Conservation (phyloP, 768 basidiomycete species). For the Pholiota conissans region DNA sequence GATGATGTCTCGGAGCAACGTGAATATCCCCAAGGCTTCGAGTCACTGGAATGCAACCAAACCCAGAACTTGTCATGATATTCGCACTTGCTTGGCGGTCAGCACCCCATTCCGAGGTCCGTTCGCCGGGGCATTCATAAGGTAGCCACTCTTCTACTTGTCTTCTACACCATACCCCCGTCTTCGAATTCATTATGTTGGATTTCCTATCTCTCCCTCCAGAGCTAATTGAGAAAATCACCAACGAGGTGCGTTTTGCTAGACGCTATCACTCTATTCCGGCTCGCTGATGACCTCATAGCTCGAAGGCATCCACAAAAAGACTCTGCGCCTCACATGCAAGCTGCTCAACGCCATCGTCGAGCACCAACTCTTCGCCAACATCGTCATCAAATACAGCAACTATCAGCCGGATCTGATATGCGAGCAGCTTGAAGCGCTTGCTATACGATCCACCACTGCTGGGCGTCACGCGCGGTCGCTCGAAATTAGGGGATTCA, state of each 20-base stretch:
- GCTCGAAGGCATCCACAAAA: constrained; percentile 18
- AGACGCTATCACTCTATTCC: neutral
- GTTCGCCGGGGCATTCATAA: neutral
- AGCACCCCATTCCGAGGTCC: neutral
- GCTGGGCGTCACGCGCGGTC: constrained; percentile 18
- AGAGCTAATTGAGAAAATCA: constrained; percentile 19
- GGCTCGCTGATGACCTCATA: neutral
- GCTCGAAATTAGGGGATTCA: constrained; percentile 20
- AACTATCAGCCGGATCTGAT: constrained; percentile 22
- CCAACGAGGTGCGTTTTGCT: constrained; percentile 11
- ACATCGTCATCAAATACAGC: constrained; percentile 22
- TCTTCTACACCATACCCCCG: neutral
- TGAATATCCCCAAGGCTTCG: neutral
- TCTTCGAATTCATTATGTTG: constrained; percentile 15
- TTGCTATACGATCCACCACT: constrained; percentile 14
- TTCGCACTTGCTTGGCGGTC: neutral
- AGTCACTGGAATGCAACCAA: no score
- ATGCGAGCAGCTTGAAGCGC: constrained; percentile 19
- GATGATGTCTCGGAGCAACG: neutral
- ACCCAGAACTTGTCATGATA: neutral
- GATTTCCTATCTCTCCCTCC: constrained; percentile 16
- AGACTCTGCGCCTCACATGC: constrained; percentile 15
- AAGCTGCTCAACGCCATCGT: constrained; percentile 17
- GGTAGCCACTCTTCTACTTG: neutral
- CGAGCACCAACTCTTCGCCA: constrained; percentile 20